Percentiles rank a stretch among this genome's conserved stretches.
Evolutionary conservation across 2,329 filamentous ascomycete genomes (phyloP).

Genomic region (Aspergillus awamori): DNA sequence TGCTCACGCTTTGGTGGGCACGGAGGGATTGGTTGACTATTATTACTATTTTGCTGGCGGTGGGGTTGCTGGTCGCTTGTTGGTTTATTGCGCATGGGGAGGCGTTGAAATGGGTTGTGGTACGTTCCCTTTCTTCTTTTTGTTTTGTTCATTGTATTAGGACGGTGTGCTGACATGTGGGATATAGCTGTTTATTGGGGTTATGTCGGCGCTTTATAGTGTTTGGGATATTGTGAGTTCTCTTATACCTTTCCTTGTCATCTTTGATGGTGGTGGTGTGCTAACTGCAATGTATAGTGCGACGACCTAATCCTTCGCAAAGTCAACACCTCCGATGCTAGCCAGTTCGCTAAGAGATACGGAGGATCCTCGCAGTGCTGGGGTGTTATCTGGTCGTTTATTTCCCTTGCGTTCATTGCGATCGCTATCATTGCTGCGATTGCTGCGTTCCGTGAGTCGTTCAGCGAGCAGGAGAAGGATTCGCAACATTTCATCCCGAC

Average conservation of each 20-base stretch:
- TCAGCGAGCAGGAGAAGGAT: constrained; percentile 68
- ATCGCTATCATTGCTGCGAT: constrained; percentile 74
- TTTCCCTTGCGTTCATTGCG: constrained; percentile 72
- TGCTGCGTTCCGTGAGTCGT: constrained; percentile 73
- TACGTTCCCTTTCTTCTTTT: constrained; percentile 38
- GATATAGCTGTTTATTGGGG: constrained; percentile 70
- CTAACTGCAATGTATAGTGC: constrained; percentile 50
- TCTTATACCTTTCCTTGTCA: background rate
- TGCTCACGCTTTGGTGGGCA: constrained; percentile 82
- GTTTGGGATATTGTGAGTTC: constrained; percentile 74
- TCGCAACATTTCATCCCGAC: constrained; percentile 68
- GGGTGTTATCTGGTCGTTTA: constrained; percentile 76
- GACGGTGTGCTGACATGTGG: constrained; percentile 12
- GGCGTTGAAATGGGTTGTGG: constrained; percentile 71
- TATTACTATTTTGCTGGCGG: constrained; percentile 67
- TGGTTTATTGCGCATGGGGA: constrained; percentile 82
- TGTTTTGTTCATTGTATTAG: too few species aligned
- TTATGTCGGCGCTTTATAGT: constrained; percentile 79
- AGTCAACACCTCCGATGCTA: constrained; percentile 77
- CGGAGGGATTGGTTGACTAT: constrained; percentile 78
- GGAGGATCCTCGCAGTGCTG: constrained; percentile 80
- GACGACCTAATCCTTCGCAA: constrained; percentile 80
- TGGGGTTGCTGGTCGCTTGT: constrained; percentile 70
- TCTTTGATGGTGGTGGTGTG: background rate
- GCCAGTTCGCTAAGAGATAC: constrained; percentile 75